Percentiles rank a stretch among this genome's conserved stretches.
Evolutionary conservation across 305 asterid species (phyloP).

Genomic region (Striga hermonthica): DNA sequence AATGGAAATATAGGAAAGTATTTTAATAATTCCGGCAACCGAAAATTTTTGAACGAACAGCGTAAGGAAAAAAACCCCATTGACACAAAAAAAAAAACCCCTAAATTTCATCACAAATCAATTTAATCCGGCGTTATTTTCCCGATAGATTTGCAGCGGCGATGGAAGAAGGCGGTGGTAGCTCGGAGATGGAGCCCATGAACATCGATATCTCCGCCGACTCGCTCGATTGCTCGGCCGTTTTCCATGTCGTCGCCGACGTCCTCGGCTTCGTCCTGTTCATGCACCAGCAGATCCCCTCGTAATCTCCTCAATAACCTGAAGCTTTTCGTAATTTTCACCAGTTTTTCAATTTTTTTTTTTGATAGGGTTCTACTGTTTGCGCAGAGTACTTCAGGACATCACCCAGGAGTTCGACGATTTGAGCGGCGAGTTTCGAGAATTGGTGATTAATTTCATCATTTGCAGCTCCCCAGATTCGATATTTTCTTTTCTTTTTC

Average conservation of each 20-base stretch:
- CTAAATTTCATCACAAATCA: neutral
- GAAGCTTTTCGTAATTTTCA: constrained; percentile 1
- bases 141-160: constrained; percentile 24
- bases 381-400: constrained; percentile 70
- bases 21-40: no score
- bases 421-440: constrained; percentile 54
- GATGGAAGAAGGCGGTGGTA: constrained; percentile 60
- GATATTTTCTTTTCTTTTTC: neutral
- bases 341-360: neutral
- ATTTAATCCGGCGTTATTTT: constrained; percentile 8
- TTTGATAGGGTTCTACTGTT: constrained; percentile 23
- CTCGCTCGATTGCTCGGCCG: constrained; percentile 52
- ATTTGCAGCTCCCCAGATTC: neutral
- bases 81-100: no score
- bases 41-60: no score
- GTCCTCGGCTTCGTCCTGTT: constrained; percentile 73
- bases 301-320: constrained; percentile 41
- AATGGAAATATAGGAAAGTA: no score
- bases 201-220: constrained; percentile 51
- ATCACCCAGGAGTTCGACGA: constrained; percentile 69
- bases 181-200: constrained; percentile 50
- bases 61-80: no score
- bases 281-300: constrained; percentile 98
- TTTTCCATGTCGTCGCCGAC: constrained; percentile 70
- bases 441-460: constrained; percentile 46